Evolutionary conservation across 2,329 filamentous ascomycete genomes (phyloP), one percentile per base, ranked within the genome.

Genomic region (Colletotrichum truncatum): DNA sequence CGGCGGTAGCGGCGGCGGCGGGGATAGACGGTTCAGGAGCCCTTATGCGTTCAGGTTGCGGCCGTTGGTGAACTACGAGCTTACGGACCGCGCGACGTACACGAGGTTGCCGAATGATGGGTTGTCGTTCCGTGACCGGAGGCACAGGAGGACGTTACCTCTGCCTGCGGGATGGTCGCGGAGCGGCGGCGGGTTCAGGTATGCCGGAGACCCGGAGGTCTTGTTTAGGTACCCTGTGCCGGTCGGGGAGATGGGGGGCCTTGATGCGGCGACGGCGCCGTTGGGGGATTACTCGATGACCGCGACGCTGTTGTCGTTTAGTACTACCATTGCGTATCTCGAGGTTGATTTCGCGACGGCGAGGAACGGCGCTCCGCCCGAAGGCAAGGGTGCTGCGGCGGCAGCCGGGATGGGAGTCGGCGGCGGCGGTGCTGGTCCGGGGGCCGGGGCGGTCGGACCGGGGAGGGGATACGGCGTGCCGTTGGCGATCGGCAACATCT

Each of bases 191-290:
- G 67, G 58, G 5, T 81, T 78, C 66, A 75, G 73, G 28, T 80
- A 82, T 36, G 77, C 80, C 48, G 78, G 77, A 54, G 81, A 82
- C 57, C 71, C 75, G 2, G 63, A 67, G 34, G 77, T 80, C 9
- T 49, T 77, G 52, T 82, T 82, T 70, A 76, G 75, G 55, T 82
- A 82, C 43, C 81, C 81, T 1, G 71, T 82, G 11, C 81, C 81
- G 0, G 57, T 62, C 34, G 62, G 56, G 39, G 62, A 65, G 57
- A 55, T 65, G 48, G 53, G 11, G 12, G 49, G 18, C 4, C 43
- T 39, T 26, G 46, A 51, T 4, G 21, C 49, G 30, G 45, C 51
- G 7, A 16, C 46, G 38, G 52, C 57, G 23, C 49, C 58, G 41
- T 56, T 43, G 26, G 66, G 12, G 32, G 67, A 48, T 16, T 62